Evolutionary conservation across 2,329 filamentous ascomycete genomes (phyloP), one percentile per base, ranked within the genome.

Genomic region (Nannizziopsis arthrosporioides): DNA sequence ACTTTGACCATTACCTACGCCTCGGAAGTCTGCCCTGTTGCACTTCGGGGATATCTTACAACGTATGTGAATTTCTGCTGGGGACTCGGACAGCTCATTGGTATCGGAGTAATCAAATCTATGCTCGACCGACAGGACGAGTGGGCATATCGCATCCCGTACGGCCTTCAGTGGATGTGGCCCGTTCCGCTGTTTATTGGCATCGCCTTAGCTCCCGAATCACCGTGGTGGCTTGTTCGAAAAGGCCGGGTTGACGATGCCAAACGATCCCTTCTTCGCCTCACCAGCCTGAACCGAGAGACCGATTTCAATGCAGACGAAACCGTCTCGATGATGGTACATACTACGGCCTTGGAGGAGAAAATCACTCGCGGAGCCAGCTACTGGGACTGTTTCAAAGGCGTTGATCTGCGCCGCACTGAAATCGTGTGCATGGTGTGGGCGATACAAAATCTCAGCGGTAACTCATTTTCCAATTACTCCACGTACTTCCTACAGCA

Each of bases 301-400:
- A 81, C 78, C 0, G 76, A 82, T 51, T 89, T 92, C 57, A 78
- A 93, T 58, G 77, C 84, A 9, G 84, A 93, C 53, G 85, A 92
- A 67, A 92, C 85, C 0, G 73, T 94, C 43, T 81, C 85, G 57
- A 93, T 94, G 85, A 94, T 94, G 84, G 79, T 87, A 1, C 85
- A 93, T 61, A 94, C 87, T 0, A 89, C 84, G 0, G 82, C 83
- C 0, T 70, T 93, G 9, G 88, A 94, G 63, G 75, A 85, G 60
- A 72, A 79, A 64, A 84, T 87, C 46, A 88, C 84, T 3, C 68
- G 70, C 5, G 86, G 86, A 27, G 78, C 84, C 5, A 80, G 74
- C 46, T 94, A 92, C 64, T 66, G 77, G 57, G 87, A 94, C 64
- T 94, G 87, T 68, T 93, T 94, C 75, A 81, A 75, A 62, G 86